These are phyloP conservation scores for Thalassiosira mediterranea DNA, from an alignment of 352 stramenopile genomes.

Conservation along the genomic window DNA sequence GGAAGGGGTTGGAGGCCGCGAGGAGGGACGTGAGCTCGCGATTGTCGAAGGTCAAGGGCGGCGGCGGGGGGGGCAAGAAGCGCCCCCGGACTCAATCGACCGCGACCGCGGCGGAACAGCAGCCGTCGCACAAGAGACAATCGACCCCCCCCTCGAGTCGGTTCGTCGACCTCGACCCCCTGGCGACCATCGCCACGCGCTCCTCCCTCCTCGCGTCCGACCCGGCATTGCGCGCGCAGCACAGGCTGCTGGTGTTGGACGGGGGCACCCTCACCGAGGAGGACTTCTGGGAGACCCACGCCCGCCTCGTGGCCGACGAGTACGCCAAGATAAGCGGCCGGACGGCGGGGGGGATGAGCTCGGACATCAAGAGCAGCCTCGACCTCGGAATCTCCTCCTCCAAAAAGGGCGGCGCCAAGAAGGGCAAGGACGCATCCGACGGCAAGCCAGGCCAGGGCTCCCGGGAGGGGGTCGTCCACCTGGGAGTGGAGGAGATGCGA, in stretches of 20 bases:
- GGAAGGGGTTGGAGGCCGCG: conserved; percentile 62
- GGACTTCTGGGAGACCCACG: conserved; percentile 82
- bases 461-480: conserved; percentile 33
- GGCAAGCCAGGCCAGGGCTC: neutral
- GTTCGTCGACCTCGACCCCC: conserved; percentile 60
- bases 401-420: conserved; percentile 3
- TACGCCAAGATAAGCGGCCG: conserved; percentile 76
- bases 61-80: conserved; percentile 38
- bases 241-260: conserved; percentile 69
- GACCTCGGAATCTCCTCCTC: conserved; percentile 40
- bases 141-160: conserved; percentile 46
- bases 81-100: conserved; percentile 25
- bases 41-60: conserved; percentile 30
- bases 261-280: conserved; percentile 66
- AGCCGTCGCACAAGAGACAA: conserved; percentile 6
- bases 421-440: neutral
- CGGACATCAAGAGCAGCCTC: conserved; percentile 70
- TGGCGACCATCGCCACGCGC: conserved; percentile 67
- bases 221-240: conserved; percentile 71
- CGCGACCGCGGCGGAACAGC: neutral
- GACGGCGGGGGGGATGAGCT: conserved; percentile 50
- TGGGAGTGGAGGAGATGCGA: conserved; percentile 84
- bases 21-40: conserved; percentile 63
- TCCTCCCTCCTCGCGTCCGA: conserved; percentile 76
- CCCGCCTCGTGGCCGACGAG: conserved; percentile 71